phyloP scores from a whole-genome alignment of 306 rosid genomes.

The Potentilla sterilis region DNA sequence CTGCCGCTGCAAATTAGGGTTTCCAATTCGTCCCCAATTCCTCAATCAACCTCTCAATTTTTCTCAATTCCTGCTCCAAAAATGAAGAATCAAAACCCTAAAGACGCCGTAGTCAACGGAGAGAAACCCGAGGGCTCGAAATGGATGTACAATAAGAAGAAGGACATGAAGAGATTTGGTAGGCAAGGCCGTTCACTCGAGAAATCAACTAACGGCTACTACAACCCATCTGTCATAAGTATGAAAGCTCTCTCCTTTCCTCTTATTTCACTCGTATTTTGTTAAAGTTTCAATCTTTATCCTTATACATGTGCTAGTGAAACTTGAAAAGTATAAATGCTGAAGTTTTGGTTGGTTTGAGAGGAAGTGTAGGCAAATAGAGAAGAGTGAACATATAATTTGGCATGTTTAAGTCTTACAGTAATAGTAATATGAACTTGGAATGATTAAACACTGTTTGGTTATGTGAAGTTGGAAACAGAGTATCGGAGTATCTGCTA shows the following conservation, averaged over 20 bases:
- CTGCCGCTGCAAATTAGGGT: constrained; percentile 14
- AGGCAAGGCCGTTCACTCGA: constrained; percentile 65
- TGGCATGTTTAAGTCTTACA: background rate
- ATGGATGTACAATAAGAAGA: constrained; percentile 28
- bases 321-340: background rate
- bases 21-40: constrained; percentile 10
- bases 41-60: background rate
- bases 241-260: constrained; percentile 18
- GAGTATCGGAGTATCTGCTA: background rate
- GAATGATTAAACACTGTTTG: background rate
- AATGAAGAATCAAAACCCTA: constrained; percentile 44
- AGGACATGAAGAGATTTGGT: constrained; percentile 49
- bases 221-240: constrained; percentile 81
- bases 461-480: background rate
- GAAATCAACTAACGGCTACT: constrained; percentile 50
- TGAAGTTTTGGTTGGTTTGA: background rate
- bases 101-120: constrained; percentile 23
- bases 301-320: background rate
- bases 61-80: background rate
- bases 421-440: background rate
- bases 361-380: background rate
- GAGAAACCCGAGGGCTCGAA: constrained; percentile 22
- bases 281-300: background rate
- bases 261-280: background rate
- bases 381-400: background rate